Base-by-base conservation (phyloP, 331 rosid genomes). In the Cydonia oblonga region DNA sequence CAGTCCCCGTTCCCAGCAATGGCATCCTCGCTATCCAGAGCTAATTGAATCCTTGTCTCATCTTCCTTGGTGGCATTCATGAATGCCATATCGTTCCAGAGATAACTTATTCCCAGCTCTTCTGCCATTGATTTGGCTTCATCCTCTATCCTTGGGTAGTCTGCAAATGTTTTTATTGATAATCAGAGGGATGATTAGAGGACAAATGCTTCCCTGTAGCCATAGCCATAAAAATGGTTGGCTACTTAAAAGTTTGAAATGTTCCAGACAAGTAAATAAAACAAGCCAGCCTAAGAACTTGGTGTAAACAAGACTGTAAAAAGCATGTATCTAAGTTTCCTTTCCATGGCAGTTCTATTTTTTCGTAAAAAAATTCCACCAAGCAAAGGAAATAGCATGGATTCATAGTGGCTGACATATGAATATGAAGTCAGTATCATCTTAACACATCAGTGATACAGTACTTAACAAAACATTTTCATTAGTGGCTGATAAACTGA, bases 1-100 rank as follows among this genome's bases (percentile, higher is more conserved):
- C 97, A 92, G 70, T 92, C 96, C 70, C 92, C 97, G 71, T 90
- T 87, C 80, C 90, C 90, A 38, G 90, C 87, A 80, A 79, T 82
- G 69, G 88, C 93, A 57, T 90, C 98, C 84, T 93, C 97, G 33
- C 93, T 81, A 73, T 90, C 93, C 86, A 93, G 79, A 70, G 97
- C 90, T 71, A 79, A 81, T 76, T 86, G 90, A 78, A 93, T 87
- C 84, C 73, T 87, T 79, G 87, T 84, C 76, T 87, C 92, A 59
- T 93, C 98, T 57, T 82, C 92, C 78, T 76, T 80, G 74, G 87
- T 78, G 53, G 97, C 85, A 76, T 75, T 77, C 82, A 82, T 84
- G 88, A 86, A 90, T 46, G 49, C 73, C 52, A 72, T 77, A 71
- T 82, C 73, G 65, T 91, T 87, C 97, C 90, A 90, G 23, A 6